Base-by-base conservation (phyloP, 306 rosid species). In the Quercus wislizeni region DNA sequence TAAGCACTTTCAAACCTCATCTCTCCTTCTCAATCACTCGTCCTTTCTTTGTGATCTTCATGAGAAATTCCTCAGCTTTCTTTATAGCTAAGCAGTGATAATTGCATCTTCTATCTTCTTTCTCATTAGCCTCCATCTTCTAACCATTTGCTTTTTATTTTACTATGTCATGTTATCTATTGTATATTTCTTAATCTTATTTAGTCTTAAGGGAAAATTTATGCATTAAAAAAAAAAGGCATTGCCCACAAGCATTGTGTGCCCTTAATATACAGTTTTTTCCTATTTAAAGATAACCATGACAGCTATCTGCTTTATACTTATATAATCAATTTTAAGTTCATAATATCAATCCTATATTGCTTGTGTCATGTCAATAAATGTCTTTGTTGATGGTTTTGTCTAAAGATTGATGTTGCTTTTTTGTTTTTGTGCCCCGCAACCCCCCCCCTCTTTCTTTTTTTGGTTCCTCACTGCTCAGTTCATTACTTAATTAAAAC, bases 51-150 rank as follows among this genome's bases (percentile, higher is more conserved):
- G 6, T 8, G n/a, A 68, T 5, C n/a, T 5, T 35, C 28, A 3
- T 4, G 15, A 9, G 27, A 19, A 46, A 33, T 68, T 18, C 27
- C 10, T 68, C 18, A 68, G 38, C 51, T 35, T 68, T 68, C 52
- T 68, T 18, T 10, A 19, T n/a, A 10, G 23, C 17, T 68, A 35
- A 61, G 72, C 28, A 1, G 54, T 19, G 17, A 68, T 19, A 33
- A 35, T 67, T 68, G 72, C 72, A 67, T 35, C 72, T 28, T 67
- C 17, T 19, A n/a, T 67, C 28, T 67, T 67, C 46, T 64, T 67
- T 67, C 17, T 67, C 49, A 33, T 33, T 33, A 9, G n/a, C 52
- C 35, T 9, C 25, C 27, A 67, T 67, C 69, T 12, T 63, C 25
- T 67, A 67, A 19, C 52, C 27, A 67, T 19, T 67, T 8, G 0